Evolutionary conservation across 106 monocot genomes (phyloP), one percentile per base, ranked within the genome.

Genomic region (Gastrodia elata): DNA sequence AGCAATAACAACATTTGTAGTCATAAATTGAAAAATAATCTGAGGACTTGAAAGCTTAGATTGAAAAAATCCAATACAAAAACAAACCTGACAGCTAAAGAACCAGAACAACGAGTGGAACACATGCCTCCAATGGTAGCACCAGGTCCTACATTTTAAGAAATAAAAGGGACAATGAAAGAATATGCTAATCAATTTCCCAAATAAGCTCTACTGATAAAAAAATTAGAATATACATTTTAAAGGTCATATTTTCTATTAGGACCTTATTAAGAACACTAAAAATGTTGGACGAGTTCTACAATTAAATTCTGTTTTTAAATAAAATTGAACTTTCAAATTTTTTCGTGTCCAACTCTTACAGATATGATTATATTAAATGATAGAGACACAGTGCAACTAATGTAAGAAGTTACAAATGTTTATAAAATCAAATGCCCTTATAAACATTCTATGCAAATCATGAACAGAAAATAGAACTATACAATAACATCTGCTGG

Each of bases 71-170:
- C 71, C 3, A 6, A 57, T 39, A 15, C 33, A 71, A 80, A 76
- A 11, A 68, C 71, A 20, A 87, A 98, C 97, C 97, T 93, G 48
- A 98, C 97, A 87, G 97, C 97, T 74, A 98, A 87, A 65, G 97
- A 98, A 76, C 97, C 97, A 82, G 97, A 98, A 72, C 97, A 98
- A 9, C 97, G 93, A 46, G 97, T 98, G 65, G 97, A 82, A 84
- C 97, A 98, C 97, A 98, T 98, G 75, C 97, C 97, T 80, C 97
- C 97, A 70, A 98, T 90, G 35, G 86, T 83, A 71, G 97, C 97
- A 78, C 93, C 97, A 80, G 97, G 97, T 42, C 97, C 97, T 93
- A 64, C 39, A 79, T 65, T 38, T 43, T 22, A 67, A 36, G 37
- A n/a, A 37, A 67, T 67, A 67, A 67, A 38, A 20, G 30, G 61